phyloP scores from a whole-genome alignment of 108 stramenopile species.

The Fragilaria radians region DNA sequence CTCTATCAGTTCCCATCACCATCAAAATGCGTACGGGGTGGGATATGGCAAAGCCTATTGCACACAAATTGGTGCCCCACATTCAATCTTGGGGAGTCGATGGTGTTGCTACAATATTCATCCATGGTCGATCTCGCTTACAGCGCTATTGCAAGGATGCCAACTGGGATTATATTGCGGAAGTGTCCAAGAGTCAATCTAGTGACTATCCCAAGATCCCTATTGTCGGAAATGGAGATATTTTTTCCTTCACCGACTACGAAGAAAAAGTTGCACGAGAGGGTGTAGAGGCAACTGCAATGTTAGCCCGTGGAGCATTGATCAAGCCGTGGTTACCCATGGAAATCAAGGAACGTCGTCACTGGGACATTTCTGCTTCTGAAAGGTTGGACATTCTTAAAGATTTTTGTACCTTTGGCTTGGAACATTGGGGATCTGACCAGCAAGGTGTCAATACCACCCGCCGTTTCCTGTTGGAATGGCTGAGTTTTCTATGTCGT shows the following conservation, averaged over 20 bases:
- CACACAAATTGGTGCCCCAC: conserved; percentile 74
- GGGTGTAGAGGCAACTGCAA: conserved; percentile 75
- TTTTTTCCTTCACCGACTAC: conserved; percentile 86
- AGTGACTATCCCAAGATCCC: conserved; percentile 56
- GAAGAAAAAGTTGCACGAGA: conserved; percentile 61
- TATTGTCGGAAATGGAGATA: conserved; percentile 97
- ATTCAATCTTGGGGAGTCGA: conserved; percentile 77
- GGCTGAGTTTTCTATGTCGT: conserved; percentile 92
- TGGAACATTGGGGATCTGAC: conserved; percentile 98
- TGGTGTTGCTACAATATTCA: conserved; percentile 69
- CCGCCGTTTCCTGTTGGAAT: conserved; percentile 94
- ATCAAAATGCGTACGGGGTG: conserved; percentile 97
- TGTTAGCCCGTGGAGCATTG: conserved; percentile 95
- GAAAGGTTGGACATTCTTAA: conserved; percentile 93
- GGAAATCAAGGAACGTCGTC: conserved; percentile 92
- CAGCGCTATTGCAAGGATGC: conserved; percentile 91
- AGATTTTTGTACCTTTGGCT: conserved; percentile 85
- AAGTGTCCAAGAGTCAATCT: conserved; percentile 68
- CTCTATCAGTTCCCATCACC: conserved; percentile 81
- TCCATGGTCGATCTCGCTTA: conserved; percentile 92
- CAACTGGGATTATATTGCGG: conserved; percentile 92
- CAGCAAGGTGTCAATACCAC: conserved; percentile 93
- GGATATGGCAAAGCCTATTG: conserved; percentile 87
- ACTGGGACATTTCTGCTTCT: conserved; percentile 92
- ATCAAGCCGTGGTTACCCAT: conserved; percentile 99